Base-by-base conservation (phyloP, 805 yeast genomes). In the Sugiyamaella qingdaonensis region DNA sequence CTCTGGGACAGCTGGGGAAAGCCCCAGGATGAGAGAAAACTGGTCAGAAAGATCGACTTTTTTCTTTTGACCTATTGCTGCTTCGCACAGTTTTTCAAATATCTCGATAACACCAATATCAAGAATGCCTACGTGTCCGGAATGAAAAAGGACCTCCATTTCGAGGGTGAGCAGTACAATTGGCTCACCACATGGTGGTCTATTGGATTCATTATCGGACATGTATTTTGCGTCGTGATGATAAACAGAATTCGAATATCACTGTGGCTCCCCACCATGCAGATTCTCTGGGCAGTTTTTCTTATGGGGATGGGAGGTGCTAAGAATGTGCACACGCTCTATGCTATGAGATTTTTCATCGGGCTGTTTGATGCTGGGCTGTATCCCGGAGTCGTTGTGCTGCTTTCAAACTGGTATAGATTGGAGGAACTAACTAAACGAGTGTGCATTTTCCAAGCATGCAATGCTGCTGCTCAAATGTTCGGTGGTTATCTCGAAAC, bases 51-150 rank as follows among this genome's bases (percentile, higher is more conserved):
- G 29, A 24, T 24, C 3, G 29, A 24, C 29, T 24, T 24, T 24
- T 24, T 24, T 24, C 29, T 24, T 3, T 24, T 24, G 29, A 24
- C 29, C 29, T 24, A 24, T 7, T 24, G 29, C 29, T 24, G 29
- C 29, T 24, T 24, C 29, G 29, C 29, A 24, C 29, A 24, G 7
- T 24, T 24, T 24, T 24, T 24, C 29, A 24, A 24, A 7, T 42
- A 42, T 42, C 31, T 42, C 14, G 46, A 42, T 8, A n/a, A 42
- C 16, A 42, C 79, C 39, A 85, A 84, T 64, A 71, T 80, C 53
- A 75, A 76, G 53, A 81, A 83, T 61, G 88, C 88, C 0, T 85
- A 81, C 61, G 82, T 82, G 34, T 76, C 84, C 13, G 85, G 86
- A 31, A 73, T 84, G 78, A 68, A 76, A 56, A 80, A 78, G 58